Conservation (phyloP, 345 rosid genomes). For the Acer negundo region DNA sequence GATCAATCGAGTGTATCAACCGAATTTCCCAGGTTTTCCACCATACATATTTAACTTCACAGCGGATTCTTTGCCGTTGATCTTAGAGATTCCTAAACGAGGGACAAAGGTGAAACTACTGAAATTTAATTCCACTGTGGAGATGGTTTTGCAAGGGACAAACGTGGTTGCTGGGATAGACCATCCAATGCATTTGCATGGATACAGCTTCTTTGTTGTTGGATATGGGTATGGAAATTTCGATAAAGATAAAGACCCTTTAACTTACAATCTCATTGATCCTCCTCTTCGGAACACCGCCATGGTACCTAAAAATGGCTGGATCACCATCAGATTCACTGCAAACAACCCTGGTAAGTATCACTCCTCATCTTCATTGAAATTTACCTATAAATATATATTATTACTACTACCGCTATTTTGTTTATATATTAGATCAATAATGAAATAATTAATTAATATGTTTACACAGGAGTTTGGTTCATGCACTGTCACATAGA, state of each 20-base stretch:
- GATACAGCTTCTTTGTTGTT: conserved; percentile 32
- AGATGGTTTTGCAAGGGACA: conserved; percentile 36
- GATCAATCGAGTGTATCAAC: conserved; percentile 28
- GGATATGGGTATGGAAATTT: conserved; percentile 34
- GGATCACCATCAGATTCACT: conserved; percentile 35
- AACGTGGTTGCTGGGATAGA: conserved; percentile 26
- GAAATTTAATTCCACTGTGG: conserved; percentile 25
- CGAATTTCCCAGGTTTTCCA: conserved; percentile 26
- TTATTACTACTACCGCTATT: no score
- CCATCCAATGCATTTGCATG: conserved; percentile 42
- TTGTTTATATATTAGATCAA: no score
- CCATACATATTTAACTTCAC: conserved; percentile 26
- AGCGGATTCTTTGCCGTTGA: conserved; percentile 14
- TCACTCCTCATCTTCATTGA: neutral
- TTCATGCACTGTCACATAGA: conserved; percentile 53
- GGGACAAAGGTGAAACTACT: conserved; percentile 28
- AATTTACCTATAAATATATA: no score
- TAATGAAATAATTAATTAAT: neutral
- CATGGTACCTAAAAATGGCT: conserved; percentile 36
- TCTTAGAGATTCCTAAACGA: conserved; percentile 10
- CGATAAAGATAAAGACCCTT: conserved; percentile 23
- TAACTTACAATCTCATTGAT: conserved; percentile 29
- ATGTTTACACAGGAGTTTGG: conserved; percentile 46
- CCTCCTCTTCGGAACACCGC: conserved; percentile 35
- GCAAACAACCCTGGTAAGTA: conserved; percentile 37